A percentile compares a stretch with the other conserved stretches of the same genome.
phyloP scores from a whole-genome alignment of 495 filamentous ascomycete genomes.

The Tricharina praecox region DNA sequence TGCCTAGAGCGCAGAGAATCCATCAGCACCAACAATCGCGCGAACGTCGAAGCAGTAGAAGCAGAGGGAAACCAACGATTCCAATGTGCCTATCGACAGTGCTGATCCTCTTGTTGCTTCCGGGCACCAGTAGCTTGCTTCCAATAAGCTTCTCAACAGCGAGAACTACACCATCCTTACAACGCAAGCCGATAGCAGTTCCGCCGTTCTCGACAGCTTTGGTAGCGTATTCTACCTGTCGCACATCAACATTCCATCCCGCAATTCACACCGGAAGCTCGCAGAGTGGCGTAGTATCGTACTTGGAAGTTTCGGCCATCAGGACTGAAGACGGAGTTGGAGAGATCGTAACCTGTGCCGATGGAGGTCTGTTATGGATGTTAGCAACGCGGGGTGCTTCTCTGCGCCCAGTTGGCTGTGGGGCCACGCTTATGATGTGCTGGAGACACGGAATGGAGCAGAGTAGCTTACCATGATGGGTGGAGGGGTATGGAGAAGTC shows the following conservation, averaged over 20 bases:
- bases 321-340: constrained; percentile 97
- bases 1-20: constrained; percentile 39
- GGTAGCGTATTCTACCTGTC: constrained; percentile 96
- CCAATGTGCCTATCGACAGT: constrained; percentile 88
- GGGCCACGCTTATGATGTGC: neutral
- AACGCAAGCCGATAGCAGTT: constrained; percentile 88
- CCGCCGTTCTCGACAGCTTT: constrained; percentile 98
- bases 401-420: neutral
- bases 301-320: constrained; percentile 97
- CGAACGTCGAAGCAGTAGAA: neutral
- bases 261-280: constrained; percentile 7
- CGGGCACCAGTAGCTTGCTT: constrained; percentile 83
- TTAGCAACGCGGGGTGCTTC: neutral
- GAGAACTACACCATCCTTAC: constrained; percentile 91
- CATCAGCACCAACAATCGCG: constrained; percentile 2
- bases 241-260: constrained; percentile 9
- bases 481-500: constrained; percentile 1
- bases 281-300: constrained; percentile 9
- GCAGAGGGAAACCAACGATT: constrained; percentile 44
- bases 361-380: constrained; percentile 63
- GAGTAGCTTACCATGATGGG: constrained; percentile 8
- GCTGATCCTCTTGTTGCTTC: constrained; percentile 89
- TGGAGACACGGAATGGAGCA: neutral
- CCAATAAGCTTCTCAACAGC: constrained; percentile 92
- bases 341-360: constrained; percentile 97